Percentiles rank a stretch among this genome's conserved stretches.
These are phyloP conservation scores for Alternaria angustiovoidea DNA, from an alignment of 2,329 filamentous ascomycete genomes.

Conservation along the genomic window DNA sequence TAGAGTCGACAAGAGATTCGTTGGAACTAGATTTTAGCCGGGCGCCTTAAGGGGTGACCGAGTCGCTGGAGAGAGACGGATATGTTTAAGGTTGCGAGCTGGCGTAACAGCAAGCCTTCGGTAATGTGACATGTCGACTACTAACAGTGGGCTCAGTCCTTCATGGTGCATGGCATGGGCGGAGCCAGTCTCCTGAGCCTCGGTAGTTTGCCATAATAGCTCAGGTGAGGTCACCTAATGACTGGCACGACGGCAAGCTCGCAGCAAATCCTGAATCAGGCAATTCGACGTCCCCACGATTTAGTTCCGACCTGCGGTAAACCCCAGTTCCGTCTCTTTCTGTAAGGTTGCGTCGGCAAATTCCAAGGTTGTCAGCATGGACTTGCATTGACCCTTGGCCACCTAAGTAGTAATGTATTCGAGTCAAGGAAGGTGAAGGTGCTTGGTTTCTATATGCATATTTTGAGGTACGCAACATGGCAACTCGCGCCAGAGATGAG, in stretches of 20 bases:
- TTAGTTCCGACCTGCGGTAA: neutral
- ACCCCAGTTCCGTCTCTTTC: neutral
- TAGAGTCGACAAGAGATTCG: neutral
- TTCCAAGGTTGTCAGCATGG: neutral
- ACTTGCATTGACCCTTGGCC: neutral
- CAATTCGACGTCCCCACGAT: neutral
- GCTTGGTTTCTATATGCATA: neutral
- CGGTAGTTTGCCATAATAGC: neutral
- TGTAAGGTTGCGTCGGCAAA: neutral
- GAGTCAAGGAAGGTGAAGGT: neutral
- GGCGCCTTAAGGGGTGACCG: neutral
- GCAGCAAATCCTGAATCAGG: neutral
- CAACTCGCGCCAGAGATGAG: neutral
- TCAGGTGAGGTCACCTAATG: neutral
- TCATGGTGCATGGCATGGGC: neutral
- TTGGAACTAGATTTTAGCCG: neutral
- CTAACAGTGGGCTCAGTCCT: neutral
- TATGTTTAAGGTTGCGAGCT: neutral
- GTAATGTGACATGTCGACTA: neutral
- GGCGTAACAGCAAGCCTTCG: neutral
- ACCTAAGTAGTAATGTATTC: neutral
- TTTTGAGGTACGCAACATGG: neutral
- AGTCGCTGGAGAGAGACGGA: neutral
- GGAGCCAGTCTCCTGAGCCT: neutral
- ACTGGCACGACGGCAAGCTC: neutral